Conservation (phyloP, 2,329 filamentous ascomycete species). For the Aspergillus sp. region DNA sequence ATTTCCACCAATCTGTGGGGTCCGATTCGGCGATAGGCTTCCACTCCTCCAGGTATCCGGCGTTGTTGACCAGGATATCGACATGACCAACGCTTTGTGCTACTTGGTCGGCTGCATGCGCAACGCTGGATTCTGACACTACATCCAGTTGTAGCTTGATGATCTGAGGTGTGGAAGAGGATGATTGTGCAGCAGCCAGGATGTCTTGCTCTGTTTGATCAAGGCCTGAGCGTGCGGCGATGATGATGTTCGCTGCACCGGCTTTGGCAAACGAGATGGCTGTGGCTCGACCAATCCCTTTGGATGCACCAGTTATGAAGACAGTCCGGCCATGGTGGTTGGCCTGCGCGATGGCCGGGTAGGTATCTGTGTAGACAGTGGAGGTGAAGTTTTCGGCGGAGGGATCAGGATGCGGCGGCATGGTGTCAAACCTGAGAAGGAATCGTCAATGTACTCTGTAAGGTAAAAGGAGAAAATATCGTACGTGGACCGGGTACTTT, state of each 20-base stretch:
- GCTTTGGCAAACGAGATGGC: constrained; percentile 51
- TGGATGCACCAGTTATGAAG: constrained; percentile 50
- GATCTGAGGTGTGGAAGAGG: constrained; percentile 34
- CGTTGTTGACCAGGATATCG: constrained; percentile 45
- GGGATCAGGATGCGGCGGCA: too few species aligned
- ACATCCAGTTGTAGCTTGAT: constrained; percentile 40
- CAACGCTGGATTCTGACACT: constrained; percentile 29
- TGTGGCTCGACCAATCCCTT: constrained; percentile 47
- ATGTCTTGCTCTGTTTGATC: constrained; percentile 30
- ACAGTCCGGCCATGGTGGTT: constrained; percentile 37
- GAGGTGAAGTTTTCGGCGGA: neutral
- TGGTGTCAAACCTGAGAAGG: too few species aligned
- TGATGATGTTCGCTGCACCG: constrained; percentile 44
- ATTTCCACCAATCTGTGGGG: constrained; percentile 34
- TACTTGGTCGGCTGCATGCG: constrained; percentile 26
- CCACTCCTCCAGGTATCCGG: constrained; percentile 26
- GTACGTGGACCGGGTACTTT: too few species aligned
- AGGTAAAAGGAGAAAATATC: too few species aligned
- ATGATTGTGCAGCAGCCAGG: constrained; percentile 26
- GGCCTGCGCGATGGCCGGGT: constrained; percentile 42
- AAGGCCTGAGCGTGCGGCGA: constrained; percentile 47
- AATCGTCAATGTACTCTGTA: too few species aligned
- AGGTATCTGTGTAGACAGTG: constrained; percentile 37
- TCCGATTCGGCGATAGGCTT: constrained; percentile 27
- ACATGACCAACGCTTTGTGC: constrained; percentile 25